Evolutionary conservation across 179 eudicot species (phyloP).

Genomic region (Silene vulgaris): DNA sequence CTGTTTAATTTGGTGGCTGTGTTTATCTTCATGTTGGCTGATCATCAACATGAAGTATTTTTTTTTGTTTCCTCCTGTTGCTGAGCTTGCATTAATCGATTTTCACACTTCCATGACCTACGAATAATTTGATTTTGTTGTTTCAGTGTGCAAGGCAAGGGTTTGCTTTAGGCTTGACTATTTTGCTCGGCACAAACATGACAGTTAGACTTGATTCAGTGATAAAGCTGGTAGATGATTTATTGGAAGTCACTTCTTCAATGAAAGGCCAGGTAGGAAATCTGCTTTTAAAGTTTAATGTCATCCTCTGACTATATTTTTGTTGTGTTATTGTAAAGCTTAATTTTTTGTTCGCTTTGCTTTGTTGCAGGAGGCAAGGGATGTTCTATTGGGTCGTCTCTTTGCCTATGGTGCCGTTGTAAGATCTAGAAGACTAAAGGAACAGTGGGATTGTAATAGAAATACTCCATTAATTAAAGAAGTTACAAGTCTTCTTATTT

Average conservation of each 20-base stretch:
- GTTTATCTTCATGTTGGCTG: too few relatives aligned
- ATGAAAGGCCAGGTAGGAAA: slow-evolving; percentile 89
- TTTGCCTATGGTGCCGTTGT: slow-evolving; percentile 88
- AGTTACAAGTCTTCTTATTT: slow-evolving; percentile 45
- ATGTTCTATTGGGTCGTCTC: slow-evolving; percentile 74
- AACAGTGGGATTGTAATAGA: slow-evolving; percentile 49
- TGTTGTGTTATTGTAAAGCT: neutral
- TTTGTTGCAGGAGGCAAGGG: slow-evolving; percentile 64
- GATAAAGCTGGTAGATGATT: slow-evolving; percentile 62
- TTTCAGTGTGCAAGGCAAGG: slow-evolving; percentile 95
- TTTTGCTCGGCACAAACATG: slow-evolving; percentile 54
- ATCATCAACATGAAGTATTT: too few relatives aligned
- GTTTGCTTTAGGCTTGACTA: slow-evolving; percentile 79
- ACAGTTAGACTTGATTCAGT: slow-evolving; percentile 61
- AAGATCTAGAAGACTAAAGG: slow-evolving; percentile 66
- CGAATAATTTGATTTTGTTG: slow-evolving; percentile 16
- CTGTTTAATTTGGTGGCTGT: too few relatives aligned
- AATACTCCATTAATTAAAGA: slow-evolving; percentile 53
- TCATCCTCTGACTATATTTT: neutral
- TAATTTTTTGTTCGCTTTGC: slow-evolving; percentile 18
- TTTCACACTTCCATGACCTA: neutral
- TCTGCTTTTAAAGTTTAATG: neutral
- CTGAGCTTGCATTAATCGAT: neutral
- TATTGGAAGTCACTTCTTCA: slow-evolving; percentile 68
- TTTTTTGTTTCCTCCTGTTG: too few relatives aligned